Base-by-base conservation (phyloP, 805 yeast genomes). In the Cyberlindnera saturnus region DNA sequence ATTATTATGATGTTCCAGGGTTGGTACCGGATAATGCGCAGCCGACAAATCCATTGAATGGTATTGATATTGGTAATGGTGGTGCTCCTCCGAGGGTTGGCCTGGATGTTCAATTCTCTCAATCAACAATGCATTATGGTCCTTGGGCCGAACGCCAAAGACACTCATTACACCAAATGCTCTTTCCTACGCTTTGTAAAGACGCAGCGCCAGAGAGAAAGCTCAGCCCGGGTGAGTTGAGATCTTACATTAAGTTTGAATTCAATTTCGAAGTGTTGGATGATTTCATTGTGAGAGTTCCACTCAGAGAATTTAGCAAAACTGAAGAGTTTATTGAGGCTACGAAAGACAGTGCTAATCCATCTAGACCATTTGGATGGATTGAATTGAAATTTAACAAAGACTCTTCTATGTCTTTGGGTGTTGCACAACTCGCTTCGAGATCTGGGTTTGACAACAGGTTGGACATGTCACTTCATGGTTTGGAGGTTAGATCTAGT, bases 111-210 rank as follows among this genome's bases (percentile, higher is more conserved):
- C 69, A 69, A 13, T 49, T 87, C 2, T 69, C 74, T 2, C 73
- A 75, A 42, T 79, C 88, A 0, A 80, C 86, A 0, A 64, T 88
- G 1, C 82, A 82, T 51, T 90, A 87, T 57, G 99, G 99, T 0
- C 96, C 99, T 0, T 91, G 97, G 96, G 86, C 96, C 0, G 95
- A 93, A 46, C 77, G 91, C 32, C 95, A 93, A 60, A 61, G 96
- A 15, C 70, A 70, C 2, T 74, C 80, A 2, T 55, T 90, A 9
- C 89, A 82, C 44, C 63, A 69, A 14, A 65, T 81, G 63, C 65
- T 93, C 19, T 77, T 83, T 43, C 99, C 99, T 0, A 60, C 73
- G 0, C 58, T 79, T 5, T 76, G 83, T 20, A 63, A 81, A 38
- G 86, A 88, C 53, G 63, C 79, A 3, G 52, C 54, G 10, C 74